A percentile compares a stretch with the other conserved stretches of the same genome.
Conservation (phyloP, 192 early-diverging fungal species). For the Coemansia guatemalensis region DNA sequence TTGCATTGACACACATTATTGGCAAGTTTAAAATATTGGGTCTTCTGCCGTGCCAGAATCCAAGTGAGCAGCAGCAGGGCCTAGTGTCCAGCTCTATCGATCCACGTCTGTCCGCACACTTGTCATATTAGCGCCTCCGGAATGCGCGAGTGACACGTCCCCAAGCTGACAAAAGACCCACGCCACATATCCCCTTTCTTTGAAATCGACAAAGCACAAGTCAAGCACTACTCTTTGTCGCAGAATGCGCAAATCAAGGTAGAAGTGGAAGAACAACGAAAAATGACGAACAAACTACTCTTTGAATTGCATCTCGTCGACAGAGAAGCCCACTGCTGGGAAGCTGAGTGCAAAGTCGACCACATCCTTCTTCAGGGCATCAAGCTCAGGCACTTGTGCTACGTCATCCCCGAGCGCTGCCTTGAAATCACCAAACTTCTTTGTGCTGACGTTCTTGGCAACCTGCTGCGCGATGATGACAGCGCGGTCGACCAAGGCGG, state of each 20-base stretch:
- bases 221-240: neutral
- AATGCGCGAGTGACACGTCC: too few relatives aligned
- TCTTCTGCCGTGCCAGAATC: too few relatives aligned
- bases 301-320: constrained; percentile 64
- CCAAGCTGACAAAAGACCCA: too few relatives aligned
- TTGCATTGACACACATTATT: too few relatives aligned
- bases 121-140: too few relatives aligned
- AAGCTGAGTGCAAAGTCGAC: constrained; percentile 81
- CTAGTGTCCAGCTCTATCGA: too few relatives aligned
- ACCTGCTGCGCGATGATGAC: constrained; percentile 77
- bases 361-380: constrained; percentile 75
- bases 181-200: too few relatives aligned
- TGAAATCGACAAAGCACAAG: too few relatives aligned
- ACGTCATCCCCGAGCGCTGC: constrained; percentile 72
- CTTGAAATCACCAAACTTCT: constrained; percentile 92
- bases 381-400: constrained; percentile 58
- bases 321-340: constrained; percentile 84
- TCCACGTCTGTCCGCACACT: too few relatives aligned
- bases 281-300: constrained; percentile 9
- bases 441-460: constrained; percentile 62
- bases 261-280: too few relatives aligned
- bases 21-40: too few relatives aligned
- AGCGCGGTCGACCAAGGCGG: constrained; percentile 84
- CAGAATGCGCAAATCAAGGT: neutral
- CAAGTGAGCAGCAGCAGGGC: too few relatives aligned